Evolutionary conservation across 2,329 filamentous ascomycete species (phyloP).

Genomic region (Cercospora canescens): DNA sequence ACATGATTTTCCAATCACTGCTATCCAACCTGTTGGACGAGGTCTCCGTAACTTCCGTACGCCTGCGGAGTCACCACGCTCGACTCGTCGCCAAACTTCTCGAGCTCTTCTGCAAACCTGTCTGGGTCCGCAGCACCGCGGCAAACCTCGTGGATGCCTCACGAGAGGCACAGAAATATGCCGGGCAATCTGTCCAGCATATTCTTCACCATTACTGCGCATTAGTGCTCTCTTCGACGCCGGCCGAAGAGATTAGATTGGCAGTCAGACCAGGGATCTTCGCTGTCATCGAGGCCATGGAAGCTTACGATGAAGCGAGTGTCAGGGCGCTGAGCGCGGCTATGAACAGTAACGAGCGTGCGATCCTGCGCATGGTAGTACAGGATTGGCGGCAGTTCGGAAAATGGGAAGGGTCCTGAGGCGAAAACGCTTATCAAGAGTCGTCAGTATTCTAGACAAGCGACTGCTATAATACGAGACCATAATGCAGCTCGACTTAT

Average conservation of each 20-base stretch:
- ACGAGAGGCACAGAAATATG: constrained; percentile 58
- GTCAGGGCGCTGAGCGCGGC: constrained; percentile 54
- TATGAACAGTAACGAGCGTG: constrained; percentile 53
- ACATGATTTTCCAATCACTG: constrained; percentile 56
- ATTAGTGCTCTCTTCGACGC: constrained; percentile 50
- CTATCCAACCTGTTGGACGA: constrained; percentile 56
- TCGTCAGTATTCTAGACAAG: background rate
- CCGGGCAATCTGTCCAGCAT: constrained; percentile 59
- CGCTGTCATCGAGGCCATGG: constrained; percentile 54
- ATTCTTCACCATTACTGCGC: constrained; percentile 59
- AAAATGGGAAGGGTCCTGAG: constrained; percentile 32
- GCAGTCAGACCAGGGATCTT: constrained; percentile 54
- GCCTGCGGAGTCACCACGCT: constrained; percentile 43
- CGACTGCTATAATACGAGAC: background rate
- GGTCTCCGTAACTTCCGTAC: constrained; percentile 21
- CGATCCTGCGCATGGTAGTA: constrained; percentile 55
- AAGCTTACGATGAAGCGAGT: constrained; percentile 44
- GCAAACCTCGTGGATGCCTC: constrained; percentile 57
- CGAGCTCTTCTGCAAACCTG: constrained; percentile 62
- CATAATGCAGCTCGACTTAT: background rate
- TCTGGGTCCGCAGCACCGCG: constrained; percentile 44
- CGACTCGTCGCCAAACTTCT: constrained; percentile 56
- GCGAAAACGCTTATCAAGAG: background rate
- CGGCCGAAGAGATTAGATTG: constrained; percentile 55
- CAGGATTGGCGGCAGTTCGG: constrained; percentile 48